These are phyloP conservation scores for Phaeophleospora eucalypticola DNA, from an alignment of 2,329 filamentous ascomycete species.

Conservation along the genomic window DNA sequence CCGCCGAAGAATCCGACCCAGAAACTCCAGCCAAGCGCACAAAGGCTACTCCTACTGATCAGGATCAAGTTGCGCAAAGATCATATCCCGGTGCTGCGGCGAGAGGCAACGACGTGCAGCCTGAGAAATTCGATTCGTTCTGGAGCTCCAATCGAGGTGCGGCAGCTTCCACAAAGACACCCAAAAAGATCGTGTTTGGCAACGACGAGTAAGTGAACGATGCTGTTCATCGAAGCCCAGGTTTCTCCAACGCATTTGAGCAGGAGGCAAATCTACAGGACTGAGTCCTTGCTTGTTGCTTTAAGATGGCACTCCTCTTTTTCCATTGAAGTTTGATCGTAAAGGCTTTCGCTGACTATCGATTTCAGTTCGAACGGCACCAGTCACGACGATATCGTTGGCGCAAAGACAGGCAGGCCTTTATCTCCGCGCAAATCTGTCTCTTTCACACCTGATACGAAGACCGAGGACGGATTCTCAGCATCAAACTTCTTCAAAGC, in stretches of 20 bases:
- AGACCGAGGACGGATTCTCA: conserved; percentile 54
- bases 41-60: conserved; percentile 1
- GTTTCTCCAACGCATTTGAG: no score
- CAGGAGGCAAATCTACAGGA: no score
- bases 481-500: conserved; percentile 50
- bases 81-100: not conserved
- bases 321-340: no score
- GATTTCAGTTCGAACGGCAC: not conserved
- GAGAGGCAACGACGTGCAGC: not conserved
- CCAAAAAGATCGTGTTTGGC: conserved; percentile 19
- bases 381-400: not conserved
- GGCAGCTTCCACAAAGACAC: conserved; percentile 1
- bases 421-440: conserved; percentile 51
- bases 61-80: no score
- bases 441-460: conserved; percentile 61
- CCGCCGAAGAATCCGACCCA: conserved; percentile 2
- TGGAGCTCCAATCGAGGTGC: not conserved
- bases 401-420: not conserved
- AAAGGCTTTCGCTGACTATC: no score
- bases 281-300: no score
- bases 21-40: conserved; percentile 12
- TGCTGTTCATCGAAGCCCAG: no score
- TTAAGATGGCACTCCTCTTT: no score
- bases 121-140: not conserved
- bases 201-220: conserved; percentile 21